A percentile compares a stretch with the other conserved stretches of the same genome.
Conservation (phyloP, 495 filamentous ascomycete species). For the Xylaria telfairii region DNA sequence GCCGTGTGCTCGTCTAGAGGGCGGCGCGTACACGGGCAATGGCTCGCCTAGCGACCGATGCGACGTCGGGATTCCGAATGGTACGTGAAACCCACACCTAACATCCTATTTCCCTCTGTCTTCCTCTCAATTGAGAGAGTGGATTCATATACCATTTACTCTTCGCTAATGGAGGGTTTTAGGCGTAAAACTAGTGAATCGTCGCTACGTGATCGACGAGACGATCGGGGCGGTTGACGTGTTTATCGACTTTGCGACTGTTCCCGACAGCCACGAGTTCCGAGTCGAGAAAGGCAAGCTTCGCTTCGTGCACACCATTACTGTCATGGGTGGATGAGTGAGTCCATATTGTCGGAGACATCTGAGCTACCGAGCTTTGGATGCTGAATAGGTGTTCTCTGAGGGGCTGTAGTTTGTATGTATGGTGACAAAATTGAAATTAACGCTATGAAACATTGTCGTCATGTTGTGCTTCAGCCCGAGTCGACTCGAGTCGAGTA, state of each 20-base stretch:
- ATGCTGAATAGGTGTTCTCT: not conserved
- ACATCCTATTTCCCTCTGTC: not conserved
- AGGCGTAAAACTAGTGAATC: constrained; percentile 46
- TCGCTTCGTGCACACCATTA: constrained; percentile 55
- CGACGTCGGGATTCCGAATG: constrained; percentile 47
- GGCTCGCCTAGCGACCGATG: constrained; percentile 45
- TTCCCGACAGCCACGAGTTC: constrained; percentile 59
- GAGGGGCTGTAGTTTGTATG: not conserved
- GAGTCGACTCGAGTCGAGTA: not conserved
- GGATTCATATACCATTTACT: not conserved
- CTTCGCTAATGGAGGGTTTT: not conserved
- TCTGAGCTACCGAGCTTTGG: not conserved
- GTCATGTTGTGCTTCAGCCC: not conserved
- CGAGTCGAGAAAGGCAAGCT: constrained; percentile 56
- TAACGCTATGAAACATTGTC: not conserved
- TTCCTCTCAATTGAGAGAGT: not conserved
- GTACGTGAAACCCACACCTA: constrained; percentile 22
- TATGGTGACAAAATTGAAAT: not conserved
- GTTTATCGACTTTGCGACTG: constrained; percentile 50
- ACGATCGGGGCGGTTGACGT: constrained; percentile 53
- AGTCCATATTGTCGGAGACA: not conserved
- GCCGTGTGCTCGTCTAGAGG: constrained; percentile 56
- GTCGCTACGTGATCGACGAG: constrained; percentile 61
- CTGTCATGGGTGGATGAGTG: constrained; percentile 43
- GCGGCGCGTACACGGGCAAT: constrained; percentile 50